Evolutionary conservation across 352 stramenopile species (phyloP), one percentile per base, ranked within the genome.

Genomic region (Globisporangium radiosum): DNA sequence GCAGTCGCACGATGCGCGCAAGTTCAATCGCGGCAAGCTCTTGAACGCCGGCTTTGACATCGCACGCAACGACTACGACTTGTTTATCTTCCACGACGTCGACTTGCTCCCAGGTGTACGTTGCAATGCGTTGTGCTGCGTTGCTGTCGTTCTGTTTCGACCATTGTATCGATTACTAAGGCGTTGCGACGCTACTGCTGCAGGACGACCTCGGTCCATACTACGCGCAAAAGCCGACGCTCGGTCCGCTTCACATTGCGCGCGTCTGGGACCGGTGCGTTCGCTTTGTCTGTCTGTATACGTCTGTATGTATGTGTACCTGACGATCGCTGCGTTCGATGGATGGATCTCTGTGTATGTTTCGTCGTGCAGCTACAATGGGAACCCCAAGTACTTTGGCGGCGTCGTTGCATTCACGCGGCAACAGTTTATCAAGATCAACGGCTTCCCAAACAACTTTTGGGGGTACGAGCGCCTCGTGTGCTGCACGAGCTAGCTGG

Each of bases 11-110:
- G 95, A 98, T 66, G 71, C 78, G 7, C 78, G 90, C 14, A 98
- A 98, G 78, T 99, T 99, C 79, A 99, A 99, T 70, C 84, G 95
- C 44, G 96, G 96, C 25, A 98, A 99, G 71, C 72, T 99, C 33
- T 77, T 99, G 10, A 99, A 99, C 68, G 95, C 97, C 62, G 96
- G 96, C 45, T 98, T 97, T 69, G 83, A 97, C 66, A 78, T 96
- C 51, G 86, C 94, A 9, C 66, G 66, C 42, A 77, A 96, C 53
- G 80, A 87, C 54, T 93, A 80, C 61, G 77, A 87, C 54, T 63
- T 81, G 11, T 98, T 97, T 64, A 87, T 98, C 55, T 97, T 98
- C 68, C 96, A 99, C 64, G 96, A 99, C 65, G 96, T 99, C 19
- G 96, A 99, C 69, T 67, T 99, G 52, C 66, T 99, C 25, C 96